These are phyloP conservation scores for Penicillium rolfsii DNA, from an alignment of 2,329 filamentous ascomycete genomes.

Conservation along the genomic window DNA sequence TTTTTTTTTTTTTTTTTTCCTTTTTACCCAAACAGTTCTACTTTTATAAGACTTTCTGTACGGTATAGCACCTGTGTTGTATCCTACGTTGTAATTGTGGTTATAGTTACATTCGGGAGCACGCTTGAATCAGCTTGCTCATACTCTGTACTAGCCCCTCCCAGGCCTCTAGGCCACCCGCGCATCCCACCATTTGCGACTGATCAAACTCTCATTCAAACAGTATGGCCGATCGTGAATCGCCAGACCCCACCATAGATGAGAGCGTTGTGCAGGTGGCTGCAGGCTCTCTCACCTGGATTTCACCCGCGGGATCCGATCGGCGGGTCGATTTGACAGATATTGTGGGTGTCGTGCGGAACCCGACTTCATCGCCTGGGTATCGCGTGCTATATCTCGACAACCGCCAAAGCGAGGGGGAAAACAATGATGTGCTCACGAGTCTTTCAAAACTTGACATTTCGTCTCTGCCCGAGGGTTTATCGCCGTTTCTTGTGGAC, in stretches of 20 bases:
- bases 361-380: not conserved
- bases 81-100: not conserved
- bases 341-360: slow-evolving; percentile 33
- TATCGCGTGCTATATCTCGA: slow-evolving; percentile 33
- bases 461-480: slow-evolving; percentile 17
- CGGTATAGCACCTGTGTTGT: not conserved
- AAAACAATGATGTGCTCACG: not conserved
- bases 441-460: slow-evolving; percentile 26
- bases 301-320: slow-evolving; percentile 16
- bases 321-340: slow-evolving; percentile 24
- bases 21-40: not conserved
- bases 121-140: slow-evolving; percentile 1
- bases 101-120: not conserved
- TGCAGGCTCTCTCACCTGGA: slow-evolving; percentile 26
- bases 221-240: not conserved
- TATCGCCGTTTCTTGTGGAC: slow-evolving; percentile 22
- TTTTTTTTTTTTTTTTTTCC: too few relatives aligned
- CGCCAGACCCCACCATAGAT: not conserved
- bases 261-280: slow-evolving; percentile 12
- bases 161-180: not conserved
- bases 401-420: not conserved
- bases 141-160: not conserved
- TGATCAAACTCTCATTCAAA: not conserved
- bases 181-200: not conserved
- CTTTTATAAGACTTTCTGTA: not conserved